Percentiles rank a stretch among this genome's conserved stretches.
Conservation (phyloP, 176 grass and related monocot genomes). For the maize (Zea mays) region Zm-B73-REFERENCE-NAM-5.0 NC_050105.1:146348001-146348500, state of each 20-base stretch:
- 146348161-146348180: conserved; percentile 61
- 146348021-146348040: neutral
- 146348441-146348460: conserved; percentile 9
- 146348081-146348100: neutral
- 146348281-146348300: neutral
- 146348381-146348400: too few species aligned
- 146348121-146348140: neutral
- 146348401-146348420: too few species aligned
- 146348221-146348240: conserved; percentile 73
- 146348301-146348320: neutral
- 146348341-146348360: too few species aligned
- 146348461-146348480: conserved; percentile 17
- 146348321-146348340: conserved; percentile 15
- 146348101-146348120: too few species aligned
- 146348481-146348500: neutral
- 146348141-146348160: conserved; percentile 20
- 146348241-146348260: too few species aligned
- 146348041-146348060: conserved; percentile 19
- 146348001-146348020: too few species aligned
- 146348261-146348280: conserved; percentile 21
- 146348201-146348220: conserved; percentile 74
- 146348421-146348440: too few species aligned
- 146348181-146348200: conserved; percentile 60
- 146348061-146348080: conserved; percentile 12
- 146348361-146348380: too few species aligned